phyloP scores from a whole-genome alignment of 2,329 filamentous ascomycete genomes.

The Talaromyces funiculosus region DNA sequence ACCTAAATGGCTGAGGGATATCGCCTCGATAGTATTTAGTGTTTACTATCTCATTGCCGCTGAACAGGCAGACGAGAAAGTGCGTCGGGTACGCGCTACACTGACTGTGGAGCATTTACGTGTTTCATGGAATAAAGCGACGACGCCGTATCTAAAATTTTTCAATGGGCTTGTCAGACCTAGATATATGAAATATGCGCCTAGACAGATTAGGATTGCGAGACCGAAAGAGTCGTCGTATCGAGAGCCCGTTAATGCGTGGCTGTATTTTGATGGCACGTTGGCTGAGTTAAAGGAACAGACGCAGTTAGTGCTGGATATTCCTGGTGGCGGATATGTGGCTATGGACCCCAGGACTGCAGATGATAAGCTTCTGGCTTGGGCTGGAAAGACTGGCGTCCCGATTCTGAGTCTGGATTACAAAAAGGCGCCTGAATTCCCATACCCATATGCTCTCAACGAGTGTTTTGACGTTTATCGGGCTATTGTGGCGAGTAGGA shows the following conservation, averaged over 20 bases:
- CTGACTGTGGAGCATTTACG: conserved; percentile 87
- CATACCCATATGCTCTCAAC: conserved; percentile 78
- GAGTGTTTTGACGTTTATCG: conserved; percentile 85
- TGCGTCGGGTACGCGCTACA: conserved; percentile 78
- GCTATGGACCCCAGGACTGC: conserved; percentile 94
- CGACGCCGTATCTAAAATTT: conserved; percentile 74
- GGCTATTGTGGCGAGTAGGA: conserved; percentile 64
- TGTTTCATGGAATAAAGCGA: conserved; percentile 93
- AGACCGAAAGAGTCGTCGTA: conserved; percentile 75
- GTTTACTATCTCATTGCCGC: conserved; percentile 88
- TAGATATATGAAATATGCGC: conserved; percentile 71
- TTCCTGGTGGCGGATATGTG: conserved; percentile 91
- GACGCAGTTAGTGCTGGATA: conserved; percentile 74
- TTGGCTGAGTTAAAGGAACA: conserved; percentile 70
- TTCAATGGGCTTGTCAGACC: conserved; percentile 69
- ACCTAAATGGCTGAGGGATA: conserved; percentile 71
- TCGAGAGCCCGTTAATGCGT: conserved; percentile 72
- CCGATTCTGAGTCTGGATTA: conserved; percentile 91
- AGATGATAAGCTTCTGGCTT: conserved; percentile 88
- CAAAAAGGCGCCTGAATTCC: conserved; percentile 75
- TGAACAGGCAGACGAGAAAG: conserved; percentile 93
- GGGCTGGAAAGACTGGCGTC: conserved; percentile 83
- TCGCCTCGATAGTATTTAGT: conserved; percentile 77
- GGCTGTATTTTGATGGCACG: conserved; percentile 92
- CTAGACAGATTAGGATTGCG: conserved; percentile 76